Conservation (phyloP, 2,329 filamentous ascomycete species). For the Talaromyces islandicus region DNA sequence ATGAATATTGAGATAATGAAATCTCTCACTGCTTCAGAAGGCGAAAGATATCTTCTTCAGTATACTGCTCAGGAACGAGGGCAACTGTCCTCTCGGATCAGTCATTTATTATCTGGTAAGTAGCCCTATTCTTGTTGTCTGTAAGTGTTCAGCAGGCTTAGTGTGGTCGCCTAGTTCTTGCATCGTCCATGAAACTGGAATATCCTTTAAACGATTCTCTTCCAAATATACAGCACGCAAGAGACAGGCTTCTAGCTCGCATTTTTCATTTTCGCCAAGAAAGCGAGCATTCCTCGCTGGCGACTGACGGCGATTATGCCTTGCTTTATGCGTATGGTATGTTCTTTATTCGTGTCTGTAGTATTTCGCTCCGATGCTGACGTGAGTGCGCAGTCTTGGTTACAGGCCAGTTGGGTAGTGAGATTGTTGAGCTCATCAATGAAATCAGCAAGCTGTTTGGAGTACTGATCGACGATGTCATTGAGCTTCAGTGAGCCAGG, state of each 20-base stretch:
- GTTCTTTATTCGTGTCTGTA: constrained; percentile 18
- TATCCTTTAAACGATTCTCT: constrained; percentile 87
- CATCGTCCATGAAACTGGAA: constrained; percentile 87
- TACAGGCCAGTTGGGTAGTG: constrained; percentile 53
- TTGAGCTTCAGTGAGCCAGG: constrained; percentile 46
- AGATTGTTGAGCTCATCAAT: constrained; percentile 48
- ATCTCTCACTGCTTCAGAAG: constrained; percentile 66
- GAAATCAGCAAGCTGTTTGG: constrained; percentile 58
- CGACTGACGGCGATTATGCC: constrained; percentile 66
- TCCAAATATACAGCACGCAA: constrained; percentile 71
- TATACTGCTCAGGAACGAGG: constrained; percentile 74
- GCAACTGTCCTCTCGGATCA: constrained; percentile 80
- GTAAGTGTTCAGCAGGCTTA: neutral
- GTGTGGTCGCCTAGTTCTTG: constrained; percentile 63
- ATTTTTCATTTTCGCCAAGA: constrained; percentile 81
- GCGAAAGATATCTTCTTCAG: constrained; percentile 72
- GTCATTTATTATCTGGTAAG: constrained; percentile 67
- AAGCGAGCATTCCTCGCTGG: constrained; percentile 44
- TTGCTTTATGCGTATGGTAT: constrained; percentile 83
- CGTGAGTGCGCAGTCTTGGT: constrained; percentile 46
- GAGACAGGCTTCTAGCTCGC: constrained; percentile 78
- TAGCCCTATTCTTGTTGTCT: neutral
- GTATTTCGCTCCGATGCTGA: constrained; percentile 2
- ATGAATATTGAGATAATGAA: constrained; percentile 91
- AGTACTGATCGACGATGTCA: constrained; percentile 54